Evolutionary conservation across 768 basidiomycete species (phyloP), one percentile per base, ranked within the genome.

Genomic region (Pisolithus tinctorius): DNA sequence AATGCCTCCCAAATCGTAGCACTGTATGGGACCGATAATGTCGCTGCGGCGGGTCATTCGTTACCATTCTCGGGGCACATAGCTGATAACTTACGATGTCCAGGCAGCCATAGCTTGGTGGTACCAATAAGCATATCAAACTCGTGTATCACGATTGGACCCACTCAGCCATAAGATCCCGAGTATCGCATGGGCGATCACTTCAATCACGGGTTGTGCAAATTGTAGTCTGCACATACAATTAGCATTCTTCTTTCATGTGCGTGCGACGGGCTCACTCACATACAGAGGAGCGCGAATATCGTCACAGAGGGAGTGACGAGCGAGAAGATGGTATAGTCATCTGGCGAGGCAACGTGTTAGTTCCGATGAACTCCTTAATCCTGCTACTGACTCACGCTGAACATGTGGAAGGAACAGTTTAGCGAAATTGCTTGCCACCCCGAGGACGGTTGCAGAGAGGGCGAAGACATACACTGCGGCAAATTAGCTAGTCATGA

Each of bases 271-370:
- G 53, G 6, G 5, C 23, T 26, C 20, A 37, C 78, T 58, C 51
- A 86, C 87, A 78, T 69, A 55, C 83, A 62, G 23, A 88, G 58
- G 54, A 88, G 79, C 29, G 72, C 47, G 25, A 88, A 73, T 58
- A 88, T 79, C 13, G 86, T 87, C 23, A 82, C 46, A 3, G 84
- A 79, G 13, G 87, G 78, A 2, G 81, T 77, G 47, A 89, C 58
- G 50, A 90, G 68, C 0, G 84, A 70, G 64, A 84, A 90, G 34
- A 86, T 82, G 5, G 76, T 79, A 59, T 85, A 91, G 63, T 84
- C 83, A 60, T 68, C 88, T 90, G 54, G 13, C 11, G 11, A 48
- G 47, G 7, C 23, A 17, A 44, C 30, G 20, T 27, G 46, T n/a
- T 34, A 25, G 46, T 50, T 39, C 42, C 37, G 45, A 46, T 41